Percentiles rank a stretch among this genome's conserved stretches.
phyloP scores from a whole-genome alignment of 495 filamentous ascomycete genomes.

The Penicillium egyptiacum region DNA sequence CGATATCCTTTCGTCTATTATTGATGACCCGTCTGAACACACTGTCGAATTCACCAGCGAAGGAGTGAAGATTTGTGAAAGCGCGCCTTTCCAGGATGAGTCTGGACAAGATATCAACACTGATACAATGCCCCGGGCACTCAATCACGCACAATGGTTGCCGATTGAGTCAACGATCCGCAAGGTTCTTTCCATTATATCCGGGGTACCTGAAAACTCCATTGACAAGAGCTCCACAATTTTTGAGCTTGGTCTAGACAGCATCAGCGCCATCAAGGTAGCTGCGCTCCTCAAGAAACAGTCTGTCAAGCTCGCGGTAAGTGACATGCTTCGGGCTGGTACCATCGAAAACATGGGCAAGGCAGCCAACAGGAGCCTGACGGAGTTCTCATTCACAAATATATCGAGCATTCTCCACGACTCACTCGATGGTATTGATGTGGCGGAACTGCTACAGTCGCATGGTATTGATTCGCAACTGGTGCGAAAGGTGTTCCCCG shows the following conservation, averaged over 20 bases:
- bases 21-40: slow-evolving; percentile 43
- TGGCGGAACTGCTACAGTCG: slow-evolving; percentile 16
- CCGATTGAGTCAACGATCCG: slow-evolving; percentile 53
- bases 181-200: slow-evolving; percentile 61
- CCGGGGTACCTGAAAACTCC: slow-evolving; percentile 55
- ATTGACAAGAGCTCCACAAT: slow-evolving; percentile 68
- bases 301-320: slow-evolving; percentile 32
- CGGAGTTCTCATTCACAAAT: slow-evolving; percentile 12
- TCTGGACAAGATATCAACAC: not conserved
- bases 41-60: slow-evolving; percentile 50
- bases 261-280: slow-evolving; percentile 74
- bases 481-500: slow-evolving; percentile 24
- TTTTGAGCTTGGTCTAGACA: slow-evolving; percentile 86
- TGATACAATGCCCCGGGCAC: not conserved
- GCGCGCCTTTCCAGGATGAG: slow-evolving; percentile 33
- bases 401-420: slow-evolving; percentile 18
- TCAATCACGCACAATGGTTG: slow-evolving; percentile 18
- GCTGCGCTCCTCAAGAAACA: slow-evolving; percentile 35
- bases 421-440: slow-evolving; percentile 22
- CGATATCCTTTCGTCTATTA: slow-evolving; percentile 51
- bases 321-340: slow-evolving; percentile 38
- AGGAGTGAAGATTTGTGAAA: slow-evolving; percentile 53
- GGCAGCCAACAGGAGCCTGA: slow-evolving; percentile 14
- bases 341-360: slow-evolving; percentile 35
- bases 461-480: slow-evolving; percentile 21